Percentiles rank a stretch among this genome's conserved stretches.
These are phyloP conservation scores for Aspergillus ellipticus DNA, from an alignment of 495 filamentous ascomycete species.

Conservation along the genomic window DNA sequence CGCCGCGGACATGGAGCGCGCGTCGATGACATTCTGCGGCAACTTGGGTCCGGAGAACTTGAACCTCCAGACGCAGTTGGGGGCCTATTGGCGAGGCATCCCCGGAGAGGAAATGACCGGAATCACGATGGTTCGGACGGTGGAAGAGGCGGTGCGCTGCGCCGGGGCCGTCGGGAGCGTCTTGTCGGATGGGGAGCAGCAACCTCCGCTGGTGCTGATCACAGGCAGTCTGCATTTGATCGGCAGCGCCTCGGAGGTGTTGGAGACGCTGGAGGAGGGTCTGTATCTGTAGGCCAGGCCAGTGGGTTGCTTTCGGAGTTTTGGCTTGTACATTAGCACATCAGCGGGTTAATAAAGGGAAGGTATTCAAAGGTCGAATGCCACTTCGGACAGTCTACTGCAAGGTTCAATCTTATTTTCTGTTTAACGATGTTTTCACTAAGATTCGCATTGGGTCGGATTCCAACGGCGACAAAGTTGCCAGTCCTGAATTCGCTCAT, in stretches of 20 bases:
- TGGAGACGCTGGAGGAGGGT: neutral
- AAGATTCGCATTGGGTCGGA: too few relatives aligned
- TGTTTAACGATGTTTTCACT: too few relatives aligned
- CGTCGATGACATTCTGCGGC: neutral
- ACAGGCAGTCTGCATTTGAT: constrained; percentile 80
- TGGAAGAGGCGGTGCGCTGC: constrained; percentile 67
- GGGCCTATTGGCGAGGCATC: neutral
- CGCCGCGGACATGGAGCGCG: neutral
- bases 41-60: neutral
- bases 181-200: neutral
- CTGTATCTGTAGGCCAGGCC: neutral
- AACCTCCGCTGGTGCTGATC: constrained; percentile 23
- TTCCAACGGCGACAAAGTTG: too few relatives aligned
- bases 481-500: too few relatives aligned
- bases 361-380: neutral
- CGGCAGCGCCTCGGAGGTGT: constrained; percentile 39
- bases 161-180: constrained; percentile 33
- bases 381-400: too few relatives aligned
- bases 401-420: too few relatives aligned
- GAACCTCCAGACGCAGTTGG: neutral
- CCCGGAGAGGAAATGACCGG: constrained; percentile 10
- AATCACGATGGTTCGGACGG: constrained; percentile 57
- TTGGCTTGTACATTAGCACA: neutral
- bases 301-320: neutral
- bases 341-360: neutral